A percentile compares a stretch with the other conserved stretches of the same genome.
These are phyloP conservation scores for Camellia oleifera DNA, from an alignment of 179 eudicot species.

Conservation along the genomic window DNA sequence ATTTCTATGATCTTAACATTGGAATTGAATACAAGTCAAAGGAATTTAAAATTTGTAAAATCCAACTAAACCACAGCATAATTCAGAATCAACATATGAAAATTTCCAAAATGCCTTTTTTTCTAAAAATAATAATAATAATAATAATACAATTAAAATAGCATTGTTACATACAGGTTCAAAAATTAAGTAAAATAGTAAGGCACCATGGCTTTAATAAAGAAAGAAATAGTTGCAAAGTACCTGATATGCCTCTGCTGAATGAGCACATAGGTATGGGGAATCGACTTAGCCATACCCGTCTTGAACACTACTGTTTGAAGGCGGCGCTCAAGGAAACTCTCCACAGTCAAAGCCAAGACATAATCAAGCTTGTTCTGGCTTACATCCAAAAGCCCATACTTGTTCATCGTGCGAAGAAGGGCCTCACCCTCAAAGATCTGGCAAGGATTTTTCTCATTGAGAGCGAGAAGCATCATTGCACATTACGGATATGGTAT, in stretches of 20 bases:
- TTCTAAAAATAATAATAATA: too few relatives aligned
- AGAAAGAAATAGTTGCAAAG: neutral
- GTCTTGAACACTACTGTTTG: constrained; percentile 56
- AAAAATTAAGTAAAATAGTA: neutral
- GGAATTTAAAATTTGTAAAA: too few relatives aligned
- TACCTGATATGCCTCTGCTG: constrained; percentile 54
- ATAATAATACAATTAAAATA: too few relatives aligned
- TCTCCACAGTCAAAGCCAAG: constrained; percentile 55
- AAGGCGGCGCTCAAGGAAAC: constrained; percentile 53
- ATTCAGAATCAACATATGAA: neutral
- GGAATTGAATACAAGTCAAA: too few relatives aligned
- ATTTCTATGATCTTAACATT: too few relatives aligned
- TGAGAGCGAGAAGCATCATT: constrained; percentile 48
- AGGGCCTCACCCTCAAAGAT: constrained; percentile 59
- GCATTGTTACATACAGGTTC: too few relatives aligned
- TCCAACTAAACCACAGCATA: too few relatives aligned
- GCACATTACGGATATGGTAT: constrained; percentile 53
- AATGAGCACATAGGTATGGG: constrained; percentile 51
- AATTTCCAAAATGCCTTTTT: neutral
- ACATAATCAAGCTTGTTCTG: constrained; percentile 63
- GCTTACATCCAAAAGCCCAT: constrained; percentile 46
- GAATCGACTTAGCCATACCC: constrained; percentile 62
- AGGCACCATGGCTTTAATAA: neutral
- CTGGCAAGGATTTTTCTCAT: constrained; percentile 52
- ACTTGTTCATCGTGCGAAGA: constrained; percentile 43